phyloP scores from a whole-genome alignment of 2,329 filamentous ascomycete species.

The Lecanicillium sp. region DNA sequence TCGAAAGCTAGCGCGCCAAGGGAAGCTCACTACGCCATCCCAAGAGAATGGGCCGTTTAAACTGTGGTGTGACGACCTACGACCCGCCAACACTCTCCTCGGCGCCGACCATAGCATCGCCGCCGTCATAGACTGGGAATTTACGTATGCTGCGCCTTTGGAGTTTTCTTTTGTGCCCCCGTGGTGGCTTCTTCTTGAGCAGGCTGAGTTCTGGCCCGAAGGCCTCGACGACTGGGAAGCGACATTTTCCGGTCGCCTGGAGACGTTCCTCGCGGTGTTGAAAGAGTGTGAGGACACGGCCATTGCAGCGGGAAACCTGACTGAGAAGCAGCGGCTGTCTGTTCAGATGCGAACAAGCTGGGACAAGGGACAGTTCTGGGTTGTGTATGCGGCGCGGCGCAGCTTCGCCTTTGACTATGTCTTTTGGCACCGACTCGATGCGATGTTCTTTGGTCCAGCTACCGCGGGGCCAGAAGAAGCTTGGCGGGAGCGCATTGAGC shows the following conservation, averaged over 20 bases:
- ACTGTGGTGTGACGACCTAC: background rate
- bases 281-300: background rate
- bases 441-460: background rate
- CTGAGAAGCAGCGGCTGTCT: background rate
- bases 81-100: background rate
- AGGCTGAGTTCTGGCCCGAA: background rate
- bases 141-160: background rate
- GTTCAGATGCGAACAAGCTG: background rate
- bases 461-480: background rate
- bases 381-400: background rate
- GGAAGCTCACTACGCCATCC: background rate
- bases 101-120: background rate
- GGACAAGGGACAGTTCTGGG: slow-evolving; percentile 1
- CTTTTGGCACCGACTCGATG: background rate
- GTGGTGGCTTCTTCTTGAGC: slow-evolving; percentile 6
- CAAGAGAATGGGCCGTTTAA: background rate
- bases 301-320: background rate
- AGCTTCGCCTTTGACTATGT: background rate
- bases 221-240: background rate
- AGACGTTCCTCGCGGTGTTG: background rate
- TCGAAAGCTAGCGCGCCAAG: background rate
- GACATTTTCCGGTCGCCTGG: background rate
- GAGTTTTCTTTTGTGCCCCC: slow-evolving; percentile 1
- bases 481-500: background rate
- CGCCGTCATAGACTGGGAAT: slow-evolving; percentile 3